A percentile compares a stretch with the other conserved stretches of the same genome.
Conservation (phyloP, 192 early-diverging fungal genomes). For the Funneliformis mosseae region DNA sequence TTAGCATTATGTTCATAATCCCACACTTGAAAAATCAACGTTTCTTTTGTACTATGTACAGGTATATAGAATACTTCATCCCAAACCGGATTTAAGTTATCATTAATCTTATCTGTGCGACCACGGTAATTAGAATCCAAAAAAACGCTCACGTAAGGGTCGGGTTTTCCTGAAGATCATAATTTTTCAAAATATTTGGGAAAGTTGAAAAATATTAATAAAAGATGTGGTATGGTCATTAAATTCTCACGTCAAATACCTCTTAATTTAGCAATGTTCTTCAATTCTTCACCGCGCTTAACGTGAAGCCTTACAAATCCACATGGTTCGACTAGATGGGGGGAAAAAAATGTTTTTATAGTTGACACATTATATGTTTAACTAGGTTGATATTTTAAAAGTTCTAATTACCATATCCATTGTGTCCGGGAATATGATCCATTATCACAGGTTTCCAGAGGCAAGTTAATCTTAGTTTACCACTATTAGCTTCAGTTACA, state of each 20-base stretch:
- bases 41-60: conserved; percentile 68
- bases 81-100: conserved; percentile 81
- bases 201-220: background rate
- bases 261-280: conserved; percentile 69
- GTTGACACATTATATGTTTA: background rate
- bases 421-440: conserved; percentile 41
- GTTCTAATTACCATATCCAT: conserved; percentile 39
- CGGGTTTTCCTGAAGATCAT: conserved; percentile 61
- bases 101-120: conserved; percentile 68
- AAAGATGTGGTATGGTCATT: background rate
- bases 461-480: conserved; percentile 36
- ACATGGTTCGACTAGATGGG: conserved; percentile 52
- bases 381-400: background rate
- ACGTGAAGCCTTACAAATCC: conserved; percentile 74
- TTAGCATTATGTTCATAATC: conserved; percentile 77
- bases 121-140: conserved; percentile 59
- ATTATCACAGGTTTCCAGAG: conserved; percentile 77
- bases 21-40: conserved; percentile 66
- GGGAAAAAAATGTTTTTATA: background rate
- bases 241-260: background rate
- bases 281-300: conserved; percentile 67
- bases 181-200: background rate
- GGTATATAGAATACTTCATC: conserved; percentile 79
- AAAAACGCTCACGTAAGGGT: conserved; percentile 77
- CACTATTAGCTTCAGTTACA: conserved; percentile 25